Evolutionary conservation across 192 early-diverging fungal species (phyloP), one percentile per base, ranked within the genome.

Genomic region (Backusella parvicylindrica): DNA sequence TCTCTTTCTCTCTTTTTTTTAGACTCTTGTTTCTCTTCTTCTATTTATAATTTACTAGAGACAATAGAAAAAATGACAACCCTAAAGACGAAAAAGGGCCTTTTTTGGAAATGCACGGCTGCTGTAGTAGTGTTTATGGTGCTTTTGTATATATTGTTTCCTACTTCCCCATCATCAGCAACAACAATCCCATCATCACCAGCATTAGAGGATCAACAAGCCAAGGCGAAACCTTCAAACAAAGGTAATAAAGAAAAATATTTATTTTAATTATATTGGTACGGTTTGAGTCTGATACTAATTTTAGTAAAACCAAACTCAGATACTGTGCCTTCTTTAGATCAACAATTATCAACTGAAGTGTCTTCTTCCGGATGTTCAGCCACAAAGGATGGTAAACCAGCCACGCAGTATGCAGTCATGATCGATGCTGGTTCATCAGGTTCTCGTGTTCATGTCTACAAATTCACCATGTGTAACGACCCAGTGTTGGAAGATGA

Each of bases 351-450:
- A 13, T 60, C 53, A 13, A 31, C n/a, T 33, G 64, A 66, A 66
- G 64, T 18, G 7, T 6, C 28, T 11, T 37, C 43, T 53, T 32
- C n/a, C 5, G 31, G 13, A 18, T 78, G 77, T 73, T 26, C 70
- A 32, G 32, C 30, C 21, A 72, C 75, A 32, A 53, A 63, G 13
- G 71, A 49, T 41, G 90, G 88, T 15, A 85, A 88, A 56, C 96
- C 93, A 9, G 79, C 92, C 31, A 81, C 94, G 30, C 95, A 99
- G 76, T 96, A 96, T 83, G 95, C 92, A 35, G 81, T 99, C 8
- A 96, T 99, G 91, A 78, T 99, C 36, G 97, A 99, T 75, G 97
- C 97, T 28, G 97, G 97, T 2, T 97, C 96, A 6, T 96, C 96
- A n/a, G 97, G 96, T 35, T 98, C 96, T 13, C 95, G 97, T 26